A percentile compares a stretch with the other conserved stretches of the same genome.
These are phyloP conservation scores for Helichrysum umbraculigerum DNA, from an alignment of 129 eudicot species.

Conservation along the genomic window DNA sequence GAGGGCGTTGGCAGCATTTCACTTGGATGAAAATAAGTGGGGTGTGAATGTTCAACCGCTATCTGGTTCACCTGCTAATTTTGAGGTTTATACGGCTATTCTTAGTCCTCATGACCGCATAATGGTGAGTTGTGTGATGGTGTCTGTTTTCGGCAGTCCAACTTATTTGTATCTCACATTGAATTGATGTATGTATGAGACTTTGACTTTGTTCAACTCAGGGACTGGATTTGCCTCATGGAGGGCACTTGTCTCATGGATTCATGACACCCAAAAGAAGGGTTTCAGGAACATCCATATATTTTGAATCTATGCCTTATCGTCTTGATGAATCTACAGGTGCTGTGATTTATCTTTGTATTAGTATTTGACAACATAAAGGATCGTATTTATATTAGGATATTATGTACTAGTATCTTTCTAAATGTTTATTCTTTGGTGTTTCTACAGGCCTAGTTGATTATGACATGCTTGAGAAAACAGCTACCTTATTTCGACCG, in stretches of 20 bases:
- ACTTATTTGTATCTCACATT: conserved; percentile 3
- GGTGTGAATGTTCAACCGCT: conserved; percentile 96
- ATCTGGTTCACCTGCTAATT: conserved; percentile 97
- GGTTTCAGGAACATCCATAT: conserved; percentile 91
- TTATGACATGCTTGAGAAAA: conserved; percentile 96
- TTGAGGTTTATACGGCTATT: conserved; percentile 92
- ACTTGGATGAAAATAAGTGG: conserved; percentile 78
- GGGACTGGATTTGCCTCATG: conserved; percentile 97
- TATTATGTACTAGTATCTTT: not conserved
- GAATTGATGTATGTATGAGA: not conserved
- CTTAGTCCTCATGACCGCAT: conserved; percentile 92
- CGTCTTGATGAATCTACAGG: conserved; percentile 94
- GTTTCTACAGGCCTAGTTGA: conserved; percentile 70
- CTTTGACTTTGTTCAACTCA: conserved; percentile 16
- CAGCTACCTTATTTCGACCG: conserved; percentile 85
- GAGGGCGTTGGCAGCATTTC: conserved; percentile 91
- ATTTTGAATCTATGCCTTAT: conserved; percentile 94
- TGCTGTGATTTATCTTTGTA: conserved; percentile 20
- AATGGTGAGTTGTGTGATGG: conserved; percentile 55
- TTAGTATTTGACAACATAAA: not conserved
- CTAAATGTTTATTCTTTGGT: not conserved
- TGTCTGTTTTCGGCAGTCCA: conserved; percentile 1
- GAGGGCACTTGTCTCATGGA: conserved; percentile 94
- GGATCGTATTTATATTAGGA: not conserved
- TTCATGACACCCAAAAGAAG: conserved; percentile 93